Evolutionary conservation across 495 filamentous ascomycete species (phyloP), one percentile per base, ranked within the genome.

Genomic region (Penicillium taxi): DNA sequence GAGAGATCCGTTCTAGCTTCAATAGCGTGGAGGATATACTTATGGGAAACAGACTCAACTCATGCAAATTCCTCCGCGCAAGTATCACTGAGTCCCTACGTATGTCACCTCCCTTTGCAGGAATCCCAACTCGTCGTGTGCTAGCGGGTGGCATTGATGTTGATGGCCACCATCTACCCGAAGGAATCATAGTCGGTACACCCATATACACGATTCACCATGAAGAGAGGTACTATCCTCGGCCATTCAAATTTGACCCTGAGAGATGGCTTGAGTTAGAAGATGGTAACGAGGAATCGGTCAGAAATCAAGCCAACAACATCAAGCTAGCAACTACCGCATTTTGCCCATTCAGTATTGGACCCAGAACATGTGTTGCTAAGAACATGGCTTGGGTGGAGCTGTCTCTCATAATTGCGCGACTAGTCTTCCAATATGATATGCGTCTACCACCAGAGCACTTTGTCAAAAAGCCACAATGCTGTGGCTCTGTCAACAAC

Each of bases 41-140:
- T 12, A 48, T 42, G 4, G 66, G 66, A 7, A 51, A 67, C 14
- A 60, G 59, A 25, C 67, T 75, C 2, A 70, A 37, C 9, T 38
- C 35, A 7, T 72, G 65, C 44, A 16, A 42, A 6, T 51, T 47
- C 26, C 39, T 57, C n/a, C 45, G 38, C 15, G 53, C 53, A 3
- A 73, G 79, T 56, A 77, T 86, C 48, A 81, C 86, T 52, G 84
- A 88, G 44, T 66, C 77, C 5, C 73, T 88, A 67, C 77, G 84
- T 26, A 59, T 88, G 37, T 73, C 74, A 0, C 83, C 83, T 9
- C 69, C 81, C 0, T 80, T 85, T 4, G 62, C 68, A 20, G 74
- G 72, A 8, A 57, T 73, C 2, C 54, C 83, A 0, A 77, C 79
- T 1, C 74, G 82, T 23, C 64, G 74, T 43, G 80, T 86, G 4